phyloP scores from a whole-genome alignment of 495 filamentous ascomycete genomes.

The Sordaria brevicollis region DNA sequence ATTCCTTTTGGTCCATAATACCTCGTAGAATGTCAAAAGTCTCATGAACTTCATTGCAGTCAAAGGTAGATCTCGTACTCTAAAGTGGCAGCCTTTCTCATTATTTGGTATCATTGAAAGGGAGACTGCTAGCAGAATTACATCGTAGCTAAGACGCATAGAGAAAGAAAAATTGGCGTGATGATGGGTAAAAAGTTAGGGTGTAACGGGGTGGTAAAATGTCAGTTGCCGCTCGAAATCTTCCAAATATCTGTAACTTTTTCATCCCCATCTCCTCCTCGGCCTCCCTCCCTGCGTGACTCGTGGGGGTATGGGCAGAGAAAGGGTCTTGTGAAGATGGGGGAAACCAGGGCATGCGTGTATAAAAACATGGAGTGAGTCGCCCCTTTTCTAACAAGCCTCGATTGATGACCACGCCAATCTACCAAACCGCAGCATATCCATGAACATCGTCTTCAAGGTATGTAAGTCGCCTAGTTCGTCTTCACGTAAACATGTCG shows the following conservation, averaged over 20 bases:
- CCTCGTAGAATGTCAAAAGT: not conserved
- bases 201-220: not conserved
- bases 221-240: not conserved
- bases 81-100: constrained; percentile 27
- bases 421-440: constrained; percentile 5
- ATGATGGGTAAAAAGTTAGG: constrained; percentile 3
- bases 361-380: not conserved
- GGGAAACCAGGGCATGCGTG: not conserved
- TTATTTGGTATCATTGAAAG: constrained; percentile 35
- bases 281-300: not conserved
- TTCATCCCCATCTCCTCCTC: not conserved
- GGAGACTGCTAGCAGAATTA: constrained; percentile 29
- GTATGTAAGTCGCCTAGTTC: not conserved
- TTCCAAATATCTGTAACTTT: not conserved
- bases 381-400: not conserved
- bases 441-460: constrained; percentile 8
- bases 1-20: not conserved
- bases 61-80: not conserved
- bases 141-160: constrained; percentile 27
- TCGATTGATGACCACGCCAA: not conserved
- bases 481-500: not conserved
- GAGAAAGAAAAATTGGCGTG: constrained; percentile 15
- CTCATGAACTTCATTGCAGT: not conserved
- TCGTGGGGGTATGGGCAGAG: not conserved
- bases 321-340: not conserved